A percentile compares a stretch with the other conserved stretches of the same genome.
phyloP scores from a whole-genome alignment of 2,329 filamentous ascomycete species.

The Cordyceps cateniannulata region DNA sequence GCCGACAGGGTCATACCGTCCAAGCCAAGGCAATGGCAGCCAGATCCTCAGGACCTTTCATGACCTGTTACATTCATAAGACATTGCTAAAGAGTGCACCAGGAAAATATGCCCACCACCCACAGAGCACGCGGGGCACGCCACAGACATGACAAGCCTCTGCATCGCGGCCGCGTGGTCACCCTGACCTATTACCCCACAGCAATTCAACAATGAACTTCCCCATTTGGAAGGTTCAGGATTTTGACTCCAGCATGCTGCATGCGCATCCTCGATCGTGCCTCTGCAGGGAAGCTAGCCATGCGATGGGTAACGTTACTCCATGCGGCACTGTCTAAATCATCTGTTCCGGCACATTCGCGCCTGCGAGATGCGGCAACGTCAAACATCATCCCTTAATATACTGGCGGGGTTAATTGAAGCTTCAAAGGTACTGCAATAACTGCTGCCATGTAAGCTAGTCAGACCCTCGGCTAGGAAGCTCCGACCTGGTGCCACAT shows the following conservation, averaged over 20 bases:
- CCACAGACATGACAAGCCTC: neutral
- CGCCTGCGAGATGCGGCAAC: neutral
- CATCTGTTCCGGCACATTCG: neutral
- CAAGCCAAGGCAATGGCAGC: neutral
- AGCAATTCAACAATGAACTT: neutral
- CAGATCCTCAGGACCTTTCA: neutral
- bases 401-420: neutral
- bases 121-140: neutral
- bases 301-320: constrained; percentile 8
- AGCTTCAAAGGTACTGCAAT: neutral
- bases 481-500: neutral
- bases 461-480: neutral
- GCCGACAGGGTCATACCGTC: neutral
- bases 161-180: neutral
- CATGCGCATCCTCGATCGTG: neutral
- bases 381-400: neutral
- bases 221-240: constrained; percentile 4
- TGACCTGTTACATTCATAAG: neutral
- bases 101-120: neutral
- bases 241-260: neutral
- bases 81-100: too few species aligned
- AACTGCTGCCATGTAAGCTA: neutral
- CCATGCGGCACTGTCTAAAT: neutral
- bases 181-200: neutral
- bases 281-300: neutral